phyloP scores from a whole-genome alignment of 2,329 filamentous ascomycete species.

The Rosellinia necatrix region DNA sequence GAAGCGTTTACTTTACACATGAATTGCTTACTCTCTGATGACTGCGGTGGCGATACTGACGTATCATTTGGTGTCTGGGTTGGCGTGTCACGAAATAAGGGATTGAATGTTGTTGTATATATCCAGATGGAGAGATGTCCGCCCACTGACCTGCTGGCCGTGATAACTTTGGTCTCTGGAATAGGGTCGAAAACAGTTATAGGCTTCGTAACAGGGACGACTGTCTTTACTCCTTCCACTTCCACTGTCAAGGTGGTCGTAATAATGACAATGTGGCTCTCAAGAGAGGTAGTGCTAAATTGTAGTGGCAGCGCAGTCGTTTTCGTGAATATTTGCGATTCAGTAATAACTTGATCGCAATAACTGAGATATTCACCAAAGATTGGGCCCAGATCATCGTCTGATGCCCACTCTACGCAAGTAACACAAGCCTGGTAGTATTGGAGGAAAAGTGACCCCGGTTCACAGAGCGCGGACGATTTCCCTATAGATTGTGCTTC shows the following conservation, averaged over 20 bases:
- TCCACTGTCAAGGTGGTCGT: background rate
- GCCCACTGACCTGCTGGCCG: background rate
- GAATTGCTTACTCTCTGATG: background rate
- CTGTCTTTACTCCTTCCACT: background rate
- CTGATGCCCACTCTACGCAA: background rate
- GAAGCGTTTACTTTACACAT: background rate
- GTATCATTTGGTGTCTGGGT: background rate
- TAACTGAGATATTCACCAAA: slow-evolving; percentile 1
- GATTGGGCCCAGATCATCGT: background rate
- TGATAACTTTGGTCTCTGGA: background rate
- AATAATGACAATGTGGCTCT: background rate
- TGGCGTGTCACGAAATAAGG: background rate
- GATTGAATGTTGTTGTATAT: slow-evolving; percentile 1
- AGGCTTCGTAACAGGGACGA: background rate
- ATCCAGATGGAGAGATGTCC: background rate
- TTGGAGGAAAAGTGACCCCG: background rate
- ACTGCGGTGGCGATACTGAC: background rate
- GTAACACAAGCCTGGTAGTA: background rate
- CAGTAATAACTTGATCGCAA: too few relatives aligned
- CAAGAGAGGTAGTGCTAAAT: background rate
- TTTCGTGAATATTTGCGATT: too few relatives aligned
- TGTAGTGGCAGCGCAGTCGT: background rate
- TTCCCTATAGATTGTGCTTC: slow-evolving; percentile 6
- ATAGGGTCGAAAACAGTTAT: background rate
- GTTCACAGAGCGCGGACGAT: background rate